Evolutionary conservation across 805 yeast genomes (phyloP).

Genomic region (Wickerhamomyces pijperi): DNA sequence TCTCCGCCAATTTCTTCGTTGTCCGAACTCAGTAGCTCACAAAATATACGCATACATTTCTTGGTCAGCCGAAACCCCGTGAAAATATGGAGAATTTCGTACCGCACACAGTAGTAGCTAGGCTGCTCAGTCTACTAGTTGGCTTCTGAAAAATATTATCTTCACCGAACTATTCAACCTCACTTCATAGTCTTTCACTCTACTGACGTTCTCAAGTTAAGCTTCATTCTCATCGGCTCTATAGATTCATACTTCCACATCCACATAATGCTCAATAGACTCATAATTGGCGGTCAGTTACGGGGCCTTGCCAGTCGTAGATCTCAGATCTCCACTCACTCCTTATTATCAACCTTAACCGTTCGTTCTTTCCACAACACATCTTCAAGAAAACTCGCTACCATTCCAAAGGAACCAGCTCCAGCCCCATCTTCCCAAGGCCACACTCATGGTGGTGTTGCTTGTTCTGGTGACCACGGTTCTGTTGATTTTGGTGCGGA

Average conservation of each 20-base stretch:
- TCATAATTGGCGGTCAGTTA: neutral
- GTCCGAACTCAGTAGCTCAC: too few relatives aligned
- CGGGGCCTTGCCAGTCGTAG: neutral
- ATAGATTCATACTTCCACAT: neutral
- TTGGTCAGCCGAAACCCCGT: too few relatives aligned
- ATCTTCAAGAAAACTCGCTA: neutral
- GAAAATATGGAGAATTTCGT: too few relatives aligned
- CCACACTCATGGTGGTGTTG: slow-evolving; percentile 19
- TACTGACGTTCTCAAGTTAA: too few relatives aligned
- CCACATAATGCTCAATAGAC: neutral
- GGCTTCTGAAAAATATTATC: too few relatives aligned
- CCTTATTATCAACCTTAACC: neutral
- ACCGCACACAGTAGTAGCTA: too few relatives aligned
- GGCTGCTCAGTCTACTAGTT: too few relatives aligned
- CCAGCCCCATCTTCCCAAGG: slow-evolving; percentile 1
- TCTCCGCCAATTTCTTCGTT: too few relatives aligned
- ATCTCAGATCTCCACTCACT: neutral
- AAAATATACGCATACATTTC: too few relatives aligned
- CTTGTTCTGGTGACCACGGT: slow-evolving; percentile 19
- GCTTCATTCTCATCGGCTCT: too few relatives aligned
- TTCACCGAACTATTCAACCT: too few relatives aligned
- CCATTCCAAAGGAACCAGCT: slow-evolving; percentile 1
- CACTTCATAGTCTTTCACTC: too few relatives aligned
- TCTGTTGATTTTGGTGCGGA: slow-evolving; percentile 11
- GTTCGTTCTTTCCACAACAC: neutral